Conservation (phyloP, 257 asterid genomes). For the Jaltomata sinuosa region DNA sequence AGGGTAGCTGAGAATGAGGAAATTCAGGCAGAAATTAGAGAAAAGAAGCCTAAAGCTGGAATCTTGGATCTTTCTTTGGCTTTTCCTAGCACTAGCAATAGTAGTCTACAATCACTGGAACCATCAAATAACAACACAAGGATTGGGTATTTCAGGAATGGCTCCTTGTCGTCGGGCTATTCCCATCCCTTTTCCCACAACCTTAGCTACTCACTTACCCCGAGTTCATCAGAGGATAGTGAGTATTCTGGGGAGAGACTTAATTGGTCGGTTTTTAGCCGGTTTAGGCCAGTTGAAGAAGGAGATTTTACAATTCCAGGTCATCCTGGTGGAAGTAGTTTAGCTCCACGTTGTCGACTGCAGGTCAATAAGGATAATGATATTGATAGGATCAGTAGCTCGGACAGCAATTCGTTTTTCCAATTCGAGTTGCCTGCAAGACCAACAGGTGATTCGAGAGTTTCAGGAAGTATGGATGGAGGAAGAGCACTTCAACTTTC, state of each 20-base stretch:
- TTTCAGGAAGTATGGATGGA: constrained; percentile 35
- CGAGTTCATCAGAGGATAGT: constrained; percentile 59
- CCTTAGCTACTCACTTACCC: constrained; percentile 81
- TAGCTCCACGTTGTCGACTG: constrained; percentile 30
- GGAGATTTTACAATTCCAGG: constrained; percentile 56
- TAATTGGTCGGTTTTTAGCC: constrained; percentile 83
- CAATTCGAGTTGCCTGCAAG: constrained; percentile 82
- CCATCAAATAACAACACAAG: constrained; percentile 60
- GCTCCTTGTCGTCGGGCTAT: constrained; percentile 57
- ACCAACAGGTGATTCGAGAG: constrained; percentile 46
- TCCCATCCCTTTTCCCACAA: constrained; percentile 78
- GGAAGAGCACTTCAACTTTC: constrained; percentile 33
- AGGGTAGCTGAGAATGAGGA: constrained; percentile 48
- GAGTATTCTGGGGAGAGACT: constrained; percentile 67
- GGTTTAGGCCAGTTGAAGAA: constrained; percentile 82
- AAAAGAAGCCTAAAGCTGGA: constrained; percentile 74
- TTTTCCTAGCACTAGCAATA: constrained; percentile 53
- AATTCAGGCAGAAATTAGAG: constrained; percentile 36
- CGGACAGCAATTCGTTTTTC: constrained; percentile 59
- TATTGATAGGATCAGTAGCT: constrained; percentile 46
- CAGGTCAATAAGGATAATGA: constrained; percentile 51
- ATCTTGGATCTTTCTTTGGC: constrained; percentile 76
- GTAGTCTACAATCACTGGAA: constrained; percentile 52
- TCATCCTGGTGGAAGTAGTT: constrained; percentile 35
- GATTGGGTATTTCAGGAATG: constrained; percentile 64